Base-by-base conservation (phyloP, 129 eudicot genomes). In the Flaveria brownii region DNA sequence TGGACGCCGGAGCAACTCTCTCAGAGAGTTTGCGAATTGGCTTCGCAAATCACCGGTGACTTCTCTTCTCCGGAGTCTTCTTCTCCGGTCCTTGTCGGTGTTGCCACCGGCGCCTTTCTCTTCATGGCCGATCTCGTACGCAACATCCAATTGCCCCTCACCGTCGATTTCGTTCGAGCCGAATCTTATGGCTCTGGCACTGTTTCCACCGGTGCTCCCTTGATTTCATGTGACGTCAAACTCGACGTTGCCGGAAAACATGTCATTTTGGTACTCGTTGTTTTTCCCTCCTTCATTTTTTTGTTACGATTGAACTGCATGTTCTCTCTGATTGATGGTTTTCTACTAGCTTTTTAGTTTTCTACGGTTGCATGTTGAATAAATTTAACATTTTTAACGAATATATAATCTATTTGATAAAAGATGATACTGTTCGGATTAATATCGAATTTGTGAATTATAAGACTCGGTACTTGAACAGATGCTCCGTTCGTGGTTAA, bases 41-140 rank as follows among this genome's bases (percentile, higher is more conserved):
- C 88, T 49, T 69, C 87, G 17, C 65, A 86, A 80, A 90, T 92
- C 63, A 50, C 51, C 16, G 4, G 10, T 1, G 16, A 46, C 12
- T 72, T 79, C 17, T 14, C 77, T 15, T 6, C 57, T 8, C 14
- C 75, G 3, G 25, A 23, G 10, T 39, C 65, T 10, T 17, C 84
- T 5, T 9, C 84, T 51, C 96, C 96, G 25, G 88, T 85, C 2
- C 4, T 93, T 30, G 87, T 93, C 26, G 98, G 91, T 46, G 98
- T 93, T 15, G 98, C 97, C 72, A 93, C 91, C 73, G 98, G 98
- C 4, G 98, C 97, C 0, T 90, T 93, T 60, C 73, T 90, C n/a
- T 93, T 93, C 84, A 84, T 85, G 0, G 97, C 97, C 10, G 98
- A 93, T 77, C 90, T 93, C 71, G 96, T 85, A 6, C 82, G 98